phyloP scores from a whole-genome alignment of 257 asterid species.

The Plantago major region DNA sequence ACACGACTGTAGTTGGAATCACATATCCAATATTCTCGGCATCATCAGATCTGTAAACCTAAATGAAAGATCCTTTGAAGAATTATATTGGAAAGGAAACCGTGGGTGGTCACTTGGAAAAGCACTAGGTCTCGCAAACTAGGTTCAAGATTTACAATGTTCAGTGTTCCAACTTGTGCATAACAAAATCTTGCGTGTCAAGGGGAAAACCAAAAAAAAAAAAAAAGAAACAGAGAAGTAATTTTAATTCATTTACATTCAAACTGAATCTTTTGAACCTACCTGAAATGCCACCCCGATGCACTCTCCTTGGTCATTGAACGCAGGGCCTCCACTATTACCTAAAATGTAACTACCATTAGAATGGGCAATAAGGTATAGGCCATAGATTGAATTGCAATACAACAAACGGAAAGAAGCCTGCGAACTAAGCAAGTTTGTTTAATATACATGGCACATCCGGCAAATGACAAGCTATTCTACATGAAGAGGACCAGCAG shows the following conservation, averaged over 20 bases:
- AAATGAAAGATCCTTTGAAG: conserved; percentile 44
- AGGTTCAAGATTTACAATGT: too few species aligned
- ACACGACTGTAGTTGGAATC: conserved; percentile 85
- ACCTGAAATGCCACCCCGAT: conserved; percentile 99
- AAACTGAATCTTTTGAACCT: conserved; percentile 17
- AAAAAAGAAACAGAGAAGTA: background rate
- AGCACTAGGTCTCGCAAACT: conserved; percentile 11
- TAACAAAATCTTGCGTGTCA: too few species aligned
- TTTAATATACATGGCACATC: too few species aligned
- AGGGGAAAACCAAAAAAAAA: too few species aligned
- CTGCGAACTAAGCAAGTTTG: background rate
- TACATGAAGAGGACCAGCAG: too few species aligned
- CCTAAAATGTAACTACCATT: conserved; percentile 42
- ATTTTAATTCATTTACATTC: background rate
- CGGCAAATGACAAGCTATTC: too few species aligned
- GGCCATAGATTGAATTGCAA: background rate
- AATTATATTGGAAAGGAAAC: conserved; percentile 12
- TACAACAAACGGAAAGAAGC: background rate
- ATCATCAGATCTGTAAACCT: conserved; percentile 97
- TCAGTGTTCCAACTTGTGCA: too few species aligned
- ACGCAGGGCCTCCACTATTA: conserved; percentile 99
- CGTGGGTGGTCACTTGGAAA: conserved; percentile 10
- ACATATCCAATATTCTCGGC: conserved; percentile 95
- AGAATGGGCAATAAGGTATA: conserved; percentile 12
- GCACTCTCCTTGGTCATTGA: conserved; percentile 94